These are phyloP conservation scores for Xylariaceae sp. DNA, from an alignment of 2,329 filamentous ascomycete species.

Conservation along the genomic window DNA sequence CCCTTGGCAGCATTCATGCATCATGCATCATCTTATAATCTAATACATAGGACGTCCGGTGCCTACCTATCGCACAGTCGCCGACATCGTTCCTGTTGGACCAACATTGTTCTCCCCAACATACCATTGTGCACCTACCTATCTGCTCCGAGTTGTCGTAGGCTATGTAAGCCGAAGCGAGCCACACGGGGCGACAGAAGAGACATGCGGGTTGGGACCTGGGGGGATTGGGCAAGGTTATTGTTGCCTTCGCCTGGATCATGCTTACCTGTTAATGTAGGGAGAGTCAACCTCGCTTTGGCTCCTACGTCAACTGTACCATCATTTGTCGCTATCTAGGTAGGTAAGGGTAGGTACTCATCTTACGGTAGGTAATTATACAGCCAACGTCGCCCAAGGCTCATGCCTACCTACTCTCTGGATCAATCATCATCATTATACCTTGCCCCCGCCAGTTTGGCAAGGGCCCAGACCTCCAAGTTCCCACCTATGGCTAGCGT, in stretches of 20 bases:
- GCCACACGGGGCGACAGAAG: constrained; percentile 2
- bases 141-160: background rate
- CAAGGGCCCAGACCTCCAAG: background rate
- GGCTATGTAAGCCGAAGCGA: constrained; percentile 1
- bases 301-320: background rate
- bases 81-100: too few species aligned
- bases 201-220: constrained; percentile 4
- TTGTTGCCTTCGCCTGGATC: background rate
- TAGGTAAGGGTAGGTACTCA: too few species aligned
- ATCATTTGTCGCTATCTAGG: too few species aligned
- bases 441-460: background rate
- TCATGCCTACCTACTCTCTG: background rate
- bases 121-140: background rate
- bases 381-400: background rate
- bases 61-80: background rate
- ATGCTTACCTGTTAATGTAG: background rate
- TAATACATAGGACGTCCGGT: background rate
- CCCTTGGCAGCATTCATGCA: constrained; percentile 1
- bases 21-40: background rate
- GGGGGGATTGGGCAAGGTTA: background rate
- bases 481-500: background rate
- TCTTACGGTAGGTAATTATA: too few species aligned
- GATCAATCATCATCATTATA: background rate
- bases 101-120: too few species aligned
- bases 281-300: background rate